phyloP scores from a whole-genome alignment of 768 basidiomycete species.

The Coprinopsis strossmayeri region DNA sequence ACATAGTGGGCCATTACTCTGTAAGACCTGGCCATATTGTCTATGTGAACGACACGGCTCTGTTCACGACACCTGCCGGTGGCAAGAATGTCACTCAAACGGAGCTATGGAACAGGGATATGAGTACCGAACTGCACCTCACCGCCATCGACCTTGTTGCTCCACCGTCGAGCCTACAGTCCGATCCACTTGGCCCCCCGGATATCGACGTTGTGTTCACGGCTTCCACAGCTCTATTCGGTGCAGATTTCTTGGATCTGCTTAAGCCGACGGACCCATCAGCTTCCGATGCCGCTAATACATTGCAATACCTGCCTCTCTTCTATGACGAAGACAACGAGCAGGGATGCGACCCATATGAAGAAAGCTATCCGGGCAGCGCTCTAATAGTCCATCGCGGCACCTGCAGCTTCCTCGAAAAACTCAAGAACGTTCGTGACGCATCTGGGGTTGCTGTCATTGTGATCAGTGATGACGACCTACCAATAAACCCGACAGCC shows the following conservation, averaged over 20 bases:
- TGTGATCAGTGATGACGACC: slow-evolving; percentile 61
- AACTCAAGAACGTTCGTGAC: slow-evolving; percentile 59
- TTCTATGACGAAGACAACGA: slow-evolving; percentile 44
- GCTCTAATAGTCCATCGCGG: slow-evolving; percentile 69
- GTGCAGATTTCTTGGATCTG: slow-evolving; percentile 45
- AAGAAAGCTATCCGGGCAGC: slow-evolving; percentile 37
- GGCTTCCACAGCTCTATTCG: slow-evolving; percentile 67
- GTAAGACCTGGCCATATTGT: slow-evolving; percentile 78
- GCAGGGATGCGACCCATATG: slow-evolving; percentile 56
- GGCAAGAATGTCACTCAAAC: slow-evolving; percentile 21
- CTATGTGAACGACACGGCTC: slow-evolving; percentile 66
- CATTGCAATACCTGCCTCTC: slow-evolving; percentile 26
- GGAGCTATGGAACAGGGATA: slow-evolving; percentile 19
- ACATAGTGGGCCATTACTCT: slow-evolving; percentile 74
- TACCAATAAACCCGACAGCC: slow-evolving; percentile 60
- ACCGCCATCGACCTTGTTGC: slow-evolving; percentile 32
- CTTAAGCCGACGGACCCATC: slow-evolving; percentile 7
- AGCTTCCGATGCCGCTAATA: neutral
- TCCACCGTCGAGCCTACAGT: slow-evolving; percentile 34
- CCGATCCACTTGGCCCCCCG: slow-evolving; percentile 26
- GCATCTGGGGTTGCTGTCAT: slow-evolving; percentile 77
- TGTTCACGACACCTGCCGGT: slow-evolving; percentile 26
- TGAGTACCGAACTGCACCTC: slow-evolving; percentile 56
- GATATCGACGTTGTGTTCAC: slow-evolving; percentile 42
- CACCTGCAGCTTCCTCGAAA: slow-evolving; percentile 83